phyloP scores from a whole-genome alignment of 805 yeast genomes.

The Grigorovia jiainica region DNA sequence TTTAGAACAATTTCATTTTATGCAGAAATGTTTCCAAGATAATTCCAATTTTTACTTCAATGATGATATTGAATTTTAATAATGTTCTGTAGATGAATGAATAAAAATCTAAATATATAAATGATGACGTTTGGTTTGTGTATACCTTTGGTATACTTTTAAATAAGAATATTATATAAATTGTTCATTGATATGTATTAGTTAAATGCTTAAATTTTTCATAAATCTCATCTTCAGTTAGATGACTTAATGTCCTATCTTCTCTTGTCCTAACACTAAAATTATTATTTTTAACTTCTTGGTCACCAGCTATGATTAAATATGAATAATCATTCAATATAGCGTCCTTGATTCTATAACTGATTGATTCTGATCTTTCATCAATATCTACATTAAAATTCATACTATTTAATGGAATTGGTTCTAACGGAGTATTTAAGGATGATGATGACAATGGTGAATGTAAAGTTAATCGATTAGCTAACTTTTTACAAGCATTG shows the following conservation, averaged over 20 bases:
- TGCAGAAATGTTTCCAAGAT: slow-evolving; percentile 90
- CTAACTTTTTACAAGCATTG: slow-evolving; percentile 44
- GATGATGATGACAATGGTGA: no score
- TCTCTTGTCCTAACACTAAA: slow-evolving; percentile 57
- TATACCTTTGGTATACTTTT: slow-evolving; percentile 10
- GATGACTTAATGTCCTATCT: slow-evolving; percentile 35
- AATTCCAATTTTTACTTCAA: slow-evolving; percentile 91
- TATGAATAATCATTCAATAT: slow-evolving; percentile 64
- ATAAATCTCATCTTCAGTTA: slow-evolving; percentile 44
- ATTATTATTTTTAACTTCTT: slow-evolving; percentile 52
- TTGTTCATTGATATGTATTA: slow-evolving; percentile 31
- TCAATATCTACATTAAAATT: slow-evolving; percentile 72
- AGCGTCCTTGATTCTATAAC: slow-evolving; percentile 73
- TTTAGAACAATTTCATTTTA: slow-evolving; percentile 75
- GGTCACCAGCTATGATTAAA: slow-evolving; percentile 79
- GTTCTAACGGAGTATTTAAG: slow-evolving; percentile 26
- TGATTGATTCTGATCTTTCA: slow-evolving; percentile 65
- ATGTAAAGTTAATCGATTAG: no score
- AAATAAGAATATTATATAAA: background rate
- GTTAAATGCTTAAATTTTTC: slow-evolving; percentile 48
- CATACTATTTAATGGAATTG: slow-evolving; percentile 48
- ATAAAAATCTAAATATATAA: background rate
- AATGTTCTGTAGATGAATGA: background rate
- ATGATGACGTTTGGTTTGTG: background rate
- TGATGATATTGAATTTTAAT: slow-evolving; percentile 32